phyloP scores from a whole-genome alignment of 495 filamentous ascomycete species.

The Aspergillus olivimuriae region DNA sequence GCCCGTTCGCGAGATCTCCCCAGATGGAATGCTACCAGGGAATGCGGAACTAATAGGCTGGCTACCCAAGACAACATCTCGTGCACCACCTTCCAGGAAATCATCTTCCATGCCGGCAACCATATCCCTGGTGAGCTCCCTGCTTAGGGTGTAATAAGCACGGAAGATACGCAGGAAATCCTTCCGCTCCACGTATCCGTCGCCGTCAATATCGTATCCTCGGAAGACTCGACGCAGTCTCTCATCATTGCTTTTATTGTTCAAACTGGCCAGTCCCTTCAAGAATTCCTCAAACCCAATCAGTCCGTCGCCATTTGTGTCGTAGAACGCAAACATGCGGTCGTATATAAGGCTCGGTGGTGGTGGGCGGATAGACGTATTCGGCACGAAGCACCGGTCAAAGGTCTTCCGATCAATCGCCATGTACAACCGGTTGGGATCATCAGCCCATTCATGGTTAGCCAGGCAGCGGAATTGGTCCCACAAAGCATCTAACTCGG shows the following conservation, averaged over 20 bases:
- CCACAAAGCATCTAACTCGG: conserved; percentile 87
- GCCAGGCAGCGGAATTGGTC: conserved; percentile 94
- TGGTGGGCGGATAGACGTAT: conserved; percentile 64
- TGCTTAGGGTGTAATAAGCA: conserved; percentile 80
- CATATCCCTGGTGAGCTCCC: conserved; percentile 78
- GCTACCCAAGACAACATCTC: conserved; percentile 65
- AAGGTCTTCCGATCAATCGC: conserved; percentile 91
- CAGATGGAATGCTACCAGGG: conserved; percentile 57
- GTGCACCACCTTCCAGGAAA: conserved; percentile 64
- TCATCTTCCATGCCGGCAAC: conserved; percentile 77
- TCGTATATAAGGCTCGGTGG: conserved; percentile 88
- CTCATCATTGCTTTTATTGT: conserved; percentile 59
- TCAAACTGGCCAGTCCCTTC: conserved; percentile 73
- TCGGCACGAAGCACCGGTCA: conserved; percentile 81
- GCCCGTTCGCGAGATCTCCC: conserved; percentile 49
- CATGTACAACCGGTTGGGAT: conserved; percentile 67
- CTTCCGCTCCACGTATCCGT: conserved; percentile 79
- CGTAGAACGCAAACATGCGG: conserved; percentile 94
- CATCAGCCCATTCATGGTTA: conserved; percentile 74
- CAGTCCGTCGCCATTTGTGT: conserved; percentile 76
- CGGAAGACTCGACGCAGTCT: conserved; percentile 71
- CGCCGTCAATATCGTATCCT: conserved; percentile 84
- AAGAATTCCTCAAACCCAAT: conserved; percentile 95
- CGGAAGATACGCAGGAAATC: conserved; percentile 91
- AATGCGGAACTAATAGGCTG: conserved; percentile 73